phyloP scores from a whole-genome alignment of 78 protist genomes.

The Pigoraptor vietnamica region DNA sequence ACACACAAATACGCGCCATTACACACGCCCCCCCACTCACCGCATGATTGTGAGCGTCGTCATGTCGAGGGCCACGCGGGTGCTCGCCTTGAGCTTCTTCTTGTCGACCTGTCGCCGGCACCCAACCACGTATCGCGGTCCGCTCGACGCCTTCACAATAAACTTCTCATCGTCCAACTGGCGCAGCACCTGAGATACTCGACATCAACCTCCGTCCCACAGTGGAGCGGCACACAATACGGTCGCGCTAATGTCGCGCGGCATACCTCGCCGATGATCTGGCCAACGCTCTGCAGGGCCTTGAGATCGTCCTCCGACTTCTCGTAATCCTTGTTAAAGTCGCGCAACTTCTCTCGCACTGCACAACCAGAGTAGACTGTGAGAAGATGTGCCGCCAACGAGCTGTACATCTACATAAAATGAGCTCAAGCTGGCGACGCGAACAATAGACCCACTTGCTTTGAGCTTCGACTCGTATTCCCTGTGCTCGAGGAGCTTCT shows the following conservation, averaged over 20 bases:
- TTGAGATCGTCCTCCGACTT: constrained; percentile 94
- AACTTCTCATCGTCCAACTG: constrained; percentile 93
- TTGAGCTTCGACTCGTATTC: constrained; percentile 23
- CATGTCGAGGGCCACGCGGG: constrained; percentile 98
- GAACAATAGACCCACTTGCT: constrained; percentile 5
- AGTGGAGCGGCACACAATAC: too few species aligned
- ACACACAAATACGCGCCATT: background rate
- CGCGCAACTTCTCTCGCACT: constrained; percentile 39
- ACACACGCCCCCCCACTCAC: constrained; percentile 68
- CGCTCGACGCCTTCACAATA: constrained; percentile 96
- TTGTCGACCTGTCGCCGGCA: constrained; percentile 75
- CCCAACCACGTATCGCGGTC: constrained; percentile 99
- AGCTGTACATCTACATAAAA: too few species aligned
- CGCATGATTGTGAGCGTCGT: constrained; percentile 99
- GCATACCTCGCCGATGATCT: constrained; percentile 93
- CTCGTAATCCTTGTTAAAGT: constrained; percentile 63
- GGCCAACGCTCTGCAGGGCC: constrained; percentile 95
- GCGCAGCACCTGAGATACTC: constrained; percentile 61
- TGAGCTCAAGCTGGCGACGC: background rate
- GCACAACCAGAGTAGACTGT: background rate
- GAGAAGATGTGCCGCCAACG: background rate
- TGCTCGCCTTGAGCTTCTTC: constrained; percentile 76
- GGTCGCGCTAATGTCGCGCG: background rate
- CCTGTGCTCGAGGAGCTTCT: constrained; percentile 28
- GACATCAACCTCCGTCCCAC: background rate